Percentiles rank a stretch among this genome's conserved stretches.
phyloP scores from a whole-genome alignment of 1,139 yeast species.

The Arxiozyma slooffiae region DNA sequence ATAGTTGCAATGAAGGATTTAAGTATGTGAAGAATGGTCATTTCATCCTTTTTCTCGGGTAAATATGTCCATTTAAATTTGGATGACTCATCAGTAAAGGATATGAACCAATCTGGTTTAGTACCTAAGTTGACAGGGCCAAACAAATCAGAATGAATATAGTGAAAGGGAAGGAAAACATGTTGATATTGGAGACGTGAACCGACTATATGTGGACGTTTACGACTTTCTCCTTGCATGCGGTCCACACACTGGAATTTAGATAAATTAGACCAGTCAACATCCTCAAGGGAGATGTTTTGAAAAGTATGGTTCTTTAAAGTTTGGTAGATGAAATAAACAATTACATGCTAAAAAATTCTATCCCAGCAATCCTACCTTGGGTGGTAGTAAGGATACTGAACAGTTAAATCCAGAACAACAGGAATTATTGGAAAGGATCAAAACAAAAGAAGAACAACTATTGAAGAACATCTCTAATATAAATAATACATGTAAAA shows the following conservation, averaged over 20 bases:
- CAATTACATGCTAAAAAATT: background rate
- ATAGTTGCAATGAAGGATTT: slow-evolving; percentile 1
- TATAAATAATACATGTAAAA: too few relatives aligned
- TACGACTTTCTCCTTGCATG: slow-evolving; percentile 3
- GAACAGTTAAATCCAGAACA: too few relatives aligned
- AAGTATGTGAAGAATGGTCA: background rate
- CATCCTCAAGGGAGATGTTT: background rate
- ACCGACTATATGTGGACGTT: slow-evolving; percentile 4
- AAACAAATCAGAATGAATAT: slow-evolving; percentile 8
- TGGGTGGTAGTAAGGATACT: too few relatives aligned
- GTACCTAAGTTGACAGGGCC: slow-evolving; percentile 5
- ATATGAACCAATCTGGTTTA: slow-evolving; percentile 2
- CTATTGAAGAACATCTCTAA: too few relatives aligned
- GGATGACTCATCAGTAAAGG: slow-evolving; percentile 8
- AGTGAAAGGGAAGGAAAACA: slow-evolving; percentile 4
- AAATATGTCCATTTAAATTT: slow-evolving; percentile 6
- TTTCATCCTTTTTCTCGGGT: background rate
- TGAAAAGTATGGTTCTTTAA: background rate
- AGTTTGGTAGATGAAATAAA: background rate
- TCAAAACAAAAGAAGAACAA: too few relatives aligned
- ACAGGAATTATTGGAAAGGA: too few relatives aligned
- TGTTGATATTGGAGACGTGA: slow-evolving; percentile 4
- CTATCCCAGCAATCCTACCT: too few relatives aligned
- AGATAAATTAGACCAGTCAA: slow-evolving; percentile 1
- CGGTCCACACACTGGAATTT: slow-evolving; percentile 3